Evolutionary conservation across 192 early-diverging fungal species (phyloP), one percentile per base, ranked within the genome.

Genomic region (Podila clonocystis): DNA sequence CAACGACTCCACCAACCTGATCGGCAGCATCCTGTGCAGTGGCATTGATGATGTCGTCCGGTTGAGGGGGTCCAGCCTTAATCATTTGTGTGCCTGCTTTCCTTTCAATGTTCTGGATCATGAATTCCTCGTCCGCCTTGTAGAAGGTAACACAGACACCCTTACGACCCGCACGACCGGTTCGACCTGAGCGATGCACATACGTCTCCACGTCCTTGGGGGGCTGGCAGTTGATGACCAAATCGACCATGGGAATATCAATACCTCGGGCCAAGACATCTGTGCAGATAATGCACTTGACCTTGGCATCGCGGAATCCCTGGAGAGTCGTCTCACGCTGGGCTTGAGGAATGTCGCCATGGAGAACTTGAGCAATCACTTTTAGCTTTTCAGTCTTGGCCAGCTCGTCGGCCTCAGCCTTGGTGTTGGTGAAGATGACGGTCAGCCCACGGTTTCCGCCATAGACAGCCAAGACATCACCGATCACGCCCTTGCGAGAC

Each of bases 181-280:
- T 98, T 82, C 97, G 91, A 22, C 97, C 97, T 52, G 94, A 94
- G 63, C 97, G 92, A 86, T 99, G 97, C 57, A 99, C 95, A 79
- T 98, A 99, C 26, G 93, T 91, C 76, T 99, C 96, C 24, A 96
- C 88, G 82, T 99, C 97, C 82, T 90, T 89, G 66, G 96, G 97
- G 55, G 96, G 97, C 72, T 98, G 95, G 73, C 92, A 92, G 86
- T 99, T 98, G 87, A 99, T 95, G 24, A 99, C 97, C 45, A 99
- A 85, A 88, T 98, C 97, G 58, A 98, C 95, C 86, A 96, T 93
- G 50, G 95, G 95, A 73, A 99, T 97, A 88, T 98, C 96, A 68
- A 98, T 88, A 73, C 97, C 97, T 84, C 97, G 95, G 31, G 96
- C 97, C 45, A 93, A 90, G 26, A 98, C 97, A 83, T 98, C 97